phyloP scores from a whole-genome alignment of 768 basidiomycete genomes.

The Infundibulicybe gibba region DNA sequence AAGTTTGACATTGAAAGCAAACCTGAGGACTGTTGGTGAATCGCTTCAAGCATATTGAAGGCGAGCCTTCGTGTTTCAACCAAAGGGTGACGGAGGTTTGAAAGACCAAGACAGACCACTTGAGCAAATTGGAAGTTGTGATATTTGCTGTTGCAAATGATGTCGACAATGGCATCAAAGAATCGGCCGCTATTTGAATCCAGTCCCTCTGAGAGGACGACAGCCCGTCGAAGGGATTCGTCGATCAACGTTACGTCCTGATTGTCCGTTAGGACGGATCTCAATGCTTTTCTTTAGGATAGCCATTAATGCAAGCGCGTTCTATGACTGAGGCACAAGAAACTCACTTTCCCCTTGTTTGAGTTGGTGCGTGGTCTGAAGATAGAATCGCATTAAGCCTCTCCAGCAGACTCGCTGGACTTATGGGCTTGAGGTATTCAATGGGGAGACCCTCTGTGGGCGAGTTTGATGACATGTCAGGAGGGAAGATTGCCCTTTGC shows the following conservation, averaged over 20 bases:
- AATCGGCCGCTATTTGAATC: conserved; percentile 60
- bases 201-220: conserved; percentile 52
- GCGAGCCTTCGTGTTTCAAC: conserved; percentile 66
- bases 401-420: conserved; percentile 51
- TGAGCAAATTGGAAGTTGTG: conserved; percentile 75
- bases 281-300: conserved; percentile 66
- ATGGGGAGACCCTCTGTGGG: conserved; percentile 54
- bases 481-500: conserved; percentile 77
- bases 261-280: conserved; percentile 58
- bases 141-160: conserved; percentile 48
- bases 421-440: conserved; percentile 53
- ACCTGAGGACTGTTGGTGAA: conserved; percentile 67
- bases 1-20: conserved; percentile 67
- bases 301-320: conserved; percentile 6
- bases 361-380: conserved; percentile 47
- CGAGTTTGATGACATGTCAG: conserved; percentile 54
- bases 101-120: conserved; percentile 70
- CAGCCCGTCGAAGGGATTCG: conserved; percentile 66
- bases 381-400: conserved; percentile 68
- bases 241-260: conserved; percentile 54
- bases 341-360: conserved; percentile 64
- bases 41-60: conserved; percentile 70
- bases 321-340: not conserved
- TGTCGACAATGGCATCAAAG: conserved; percentile 76
- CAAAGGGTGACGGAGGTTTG: conserved; percentile 78